phyloP scores from a whole-genome alignment of 768 basidiomycete species.

The Tulasnella sp. region DNA sequence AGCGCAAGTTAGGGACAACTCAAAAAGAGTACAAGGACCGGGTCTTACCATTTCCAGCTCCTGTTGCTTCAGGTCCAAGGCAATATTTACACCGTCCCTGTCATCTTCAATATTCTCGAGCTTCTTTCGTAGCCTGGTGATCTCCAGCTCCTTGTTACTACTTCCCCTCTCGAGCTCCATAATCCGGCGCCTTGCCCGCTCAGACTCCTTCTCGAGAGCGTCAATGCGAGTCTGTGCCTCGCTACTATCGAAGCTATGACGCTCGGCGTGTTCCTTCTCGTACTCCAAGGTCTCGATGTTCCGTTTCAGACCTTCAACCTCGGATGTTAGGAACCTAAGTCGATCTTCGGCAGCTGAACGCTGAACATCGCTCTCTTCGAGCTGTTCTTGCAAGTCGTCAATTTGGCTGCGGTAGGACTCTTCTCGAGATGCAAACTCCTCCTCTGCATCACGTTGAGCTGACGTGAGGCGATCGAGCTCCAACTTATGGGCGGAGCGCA shows the following conservation, averaged over 20 bases:
- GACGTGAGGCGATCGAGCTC: neutral
- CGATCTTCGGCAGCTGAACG: neutral
- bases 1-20: neutral
- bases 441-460: neutral
- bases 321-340: neutral
- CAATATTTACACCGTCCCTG: slow-evolving; percentile 79
- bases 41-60: slow-evolving; percentile 79
- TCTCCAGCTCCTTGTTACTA: slow-evolving; percentile 76
- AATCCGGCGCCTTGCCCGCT: neutral
- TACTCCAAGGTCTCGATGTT: neutral
- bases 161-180: slow-evolving; percentile 71
- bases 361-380: neutral
- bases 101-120: slow-evolving; percentile 60
- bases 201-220: slow-evolving; percentile 11
- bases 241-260: neutral
- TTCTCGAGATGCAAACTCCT: neutral
- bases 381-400: neutral
- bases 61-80: slow-evolving; percentile 90
- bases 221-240: neutral
- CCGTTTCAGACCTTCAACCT: neutral
- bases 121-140: slow-evolving; percentile 61
- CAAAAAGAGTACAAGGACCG: neutral
- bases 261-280: neutral
- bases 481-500: neutral
- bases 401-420: neutral